Evolutionary conservation across 352 stramenopile species (phyloP).

Genomic region (Phytophthora cajani): DNA sequence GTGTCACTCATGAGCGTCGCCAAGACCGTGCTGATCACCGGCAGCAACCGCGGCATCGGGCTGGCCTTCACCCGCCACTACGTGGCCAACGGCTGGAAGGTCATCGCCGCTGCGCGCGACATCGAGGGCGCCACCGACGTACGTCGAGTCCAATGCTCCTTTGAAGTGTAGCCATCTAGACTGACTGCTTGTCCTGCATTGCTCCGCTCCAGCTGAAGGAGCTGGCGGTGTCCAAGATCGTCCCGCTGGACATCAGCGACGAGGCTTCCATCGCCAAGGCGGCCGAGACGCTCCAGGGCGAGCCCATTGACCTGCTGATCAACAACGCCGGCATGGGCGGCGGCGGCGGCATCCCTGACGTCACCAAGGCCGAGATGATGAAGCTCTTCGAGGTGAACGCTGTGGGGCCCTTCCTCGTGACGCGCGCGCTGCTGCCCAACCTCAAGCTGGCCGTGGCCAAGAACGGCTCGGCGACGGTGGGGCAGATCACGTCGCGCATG

Average conservation of each 20-base stretch:
- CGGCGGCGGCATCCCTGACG: conserved; percentile 37
- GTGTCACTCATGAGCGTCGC: conserved; percentile 19
- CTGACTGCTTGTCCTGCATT: conserved; percentile 14
- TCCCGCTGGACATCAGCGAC: conserved; percentile 40
- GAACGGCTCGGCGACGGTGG: conserved; percentile 42
- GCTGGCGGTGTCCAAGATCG: conserved; percentile 33
- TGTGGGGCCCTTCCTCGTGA: conserved; percentile 65
- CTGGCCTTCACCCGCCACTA: conserved; percentile 58
- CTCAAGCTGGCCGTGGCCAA: conserved; percentile 45
- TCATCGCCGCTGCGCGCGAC: conserved; percentile 57
- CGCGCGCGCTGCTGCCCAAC: conserved; percentile 52
- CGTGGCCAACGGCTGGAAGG: conserved; percentile 49
- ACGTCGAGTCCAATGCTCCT: not conserved
- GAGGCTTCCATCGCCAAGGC: conserved; percentile 47
- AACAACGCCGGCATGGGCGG: conserved; percentile 71
- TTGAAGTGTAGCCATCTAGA: not conserved
- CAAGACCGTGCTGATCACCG: conserved; percentile 70
- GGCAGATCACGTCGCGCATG: conserved; percentile 54
- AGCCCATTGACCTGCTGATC: conserved; percentile 63
- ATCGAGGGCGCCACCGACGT: conserved; percentile 45
- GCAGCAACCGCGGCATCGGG: conserved; percentile 63
- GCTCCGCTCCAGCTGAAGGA: conserved; percentile 29
- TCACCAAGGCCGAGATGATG: conserved; percentile 58
- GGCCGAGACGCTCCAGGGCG: conserved; percentile 44
- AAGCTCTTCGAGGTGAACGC: conserved; percentile 70